Conservation (phyloP, 75 land plant species). For the Cryptomeria japonica region DNA sequence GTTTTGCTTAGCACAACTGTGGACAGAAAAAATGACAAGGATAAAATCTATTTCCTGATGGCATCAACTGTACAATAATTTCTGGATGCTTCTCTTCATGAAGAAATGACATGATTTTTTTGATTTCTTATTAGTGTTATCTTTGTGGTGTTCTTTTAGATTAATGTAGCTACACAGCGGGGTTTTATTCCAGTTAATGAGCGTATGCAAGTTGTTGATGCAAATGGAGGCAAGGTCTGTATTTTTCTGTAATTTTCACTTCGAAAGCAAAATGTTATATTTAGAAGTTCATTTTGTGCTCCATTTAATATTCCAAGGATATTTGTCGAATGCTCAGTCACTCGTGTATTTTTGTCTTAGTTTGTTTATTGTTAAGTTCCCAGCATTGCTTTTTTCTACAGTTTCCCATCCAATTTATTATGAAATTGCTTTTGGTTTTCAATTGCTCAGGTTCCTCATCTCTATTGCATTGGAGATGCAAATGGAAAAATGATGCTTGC, state of each 20-base stretch:
- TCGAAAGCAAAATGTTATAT: neutral
- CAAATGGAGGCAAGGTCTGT: conserved; percentile 40
- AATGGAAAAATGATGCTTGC: conserved; percentile 99
- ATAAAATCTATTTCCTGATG: neutral
- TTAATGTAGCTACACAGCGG: conserved; percentile 90
- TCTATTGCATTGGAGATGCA: conserved; percentile 99
- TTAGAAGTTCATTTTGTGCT: neutral
- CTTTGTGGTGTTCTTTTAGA: conserved; percentile 28
- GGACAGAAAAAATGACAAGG: neutral
- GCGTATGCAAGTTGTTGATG: conserved; percentile 91
- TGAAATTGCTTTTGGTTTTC: conserved; percentile 7
- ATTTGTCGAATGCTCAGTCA: neutral
- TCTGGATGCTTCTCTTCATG: neutral
- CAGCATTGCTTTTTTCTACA: neutral
- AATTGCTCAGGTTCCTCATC: conserved; percentile 70
- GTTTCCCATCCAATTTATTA: neutral
- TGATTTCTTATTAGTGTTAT: neutral
- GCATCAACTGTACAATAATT: neutral
- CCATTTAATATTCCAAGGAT: neutral
- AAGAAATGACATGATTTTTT: neutral
- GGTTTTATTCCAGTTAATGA: conserved; percentile 99
- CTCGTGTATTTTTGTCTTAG: neutral
- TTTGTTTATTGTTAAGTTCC: neutral
- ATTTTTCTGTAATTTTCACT: neutral
- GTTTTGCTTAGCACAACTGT: neutral